Base-by-base conservation (phyloP, 176 grass and related monocot species). In the Calamus simplicifolius region DNA sequence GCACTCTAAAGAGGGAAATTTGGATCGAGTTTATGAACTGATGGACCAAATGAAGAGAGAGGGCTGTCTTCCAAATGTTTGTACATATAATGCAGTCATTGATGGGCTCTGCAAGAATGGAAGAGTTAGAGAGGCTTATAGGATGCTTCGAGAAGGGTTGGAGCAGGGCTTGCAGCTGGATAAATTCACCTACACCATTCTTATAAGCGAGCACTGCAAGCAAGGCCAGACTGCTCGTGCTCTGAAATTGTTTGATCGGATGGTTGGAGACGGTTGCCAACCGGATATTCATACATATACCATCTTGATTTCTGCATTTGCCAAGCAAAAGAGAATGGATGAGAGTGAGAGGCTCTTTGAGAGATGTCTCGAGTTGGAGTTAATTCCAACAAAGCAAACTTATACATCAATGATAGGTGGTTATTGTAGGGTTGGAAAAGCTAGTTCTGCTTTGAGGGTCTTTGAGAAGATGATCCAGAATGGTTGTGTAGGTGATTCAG, bases 341-440 rank as follows among this genome's bases (percentile, higher is more conserved):
- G 81, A 85, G 68, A 85, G 78, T 50, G 75, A 88, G 67, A 84
- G 59, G 50, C 54, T 91, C 4, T 91, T 97, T 82, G 81, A 88
- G 49, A 88, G 82, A 63, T 91, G 87, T 49, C 68, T 91, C 51
- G 23, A 16, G 5, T 30, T 78, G 72, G 75, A 77, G 43, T 70
- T 91, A 55, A 55, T 88, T 65, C 92, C 87, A 13, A 91, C 84
- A 13, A 91, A 82, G 14, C 69, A 85, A 80, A 97, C 87, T 4
- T 91, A 88, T 66, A 97, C 92, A 6, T 80, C 92, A 18, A 83
- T 97, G 81, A 91, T 97, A 66, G 72, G 87, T 62, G 92, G 92
- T 17, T 91, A 97, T 48, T 91, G 87, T 73, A 85, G 76, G 76
- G 48, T 88, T 53, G 78, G 83, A 25, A 88, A 80, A 78, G 87